Evolutionary conservation across 305 asterid species (phyloP).

Genomic region (Fraxinus velutina): DNA sequence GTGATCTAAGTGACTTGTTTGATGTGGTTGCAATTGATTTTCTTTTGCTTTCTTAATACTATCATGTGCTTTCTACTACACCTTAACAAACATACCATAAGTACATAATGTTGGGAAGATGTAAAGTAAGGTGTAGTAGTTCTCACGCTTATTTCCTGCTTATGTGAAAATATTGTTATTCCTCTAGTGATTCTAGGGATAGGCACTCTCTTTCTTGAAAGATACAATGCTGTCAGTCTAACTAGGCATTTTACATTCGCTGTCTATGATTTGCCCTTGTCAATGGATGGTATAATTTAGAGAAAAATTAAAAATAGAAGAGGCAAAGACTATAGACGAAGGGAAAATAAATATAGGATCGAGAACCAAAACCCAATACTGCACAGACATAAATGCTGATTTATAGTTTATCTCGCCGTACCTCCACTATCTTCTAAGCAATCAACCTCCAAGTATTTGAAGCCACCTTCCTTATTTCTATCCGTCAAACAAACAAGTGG

Average conservation of each 20-base stretch:
- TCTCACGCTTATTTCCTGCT: neutral
- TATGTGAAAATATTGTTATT: neutral
- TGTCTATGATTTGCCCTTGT: neutral
- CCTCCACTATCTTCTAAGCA: neutral
- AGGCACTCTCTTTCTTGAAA: neutral
- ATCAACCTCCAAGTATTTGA: neutral
- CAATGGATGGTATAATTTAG: neutral
- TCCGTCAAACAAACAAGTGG: neutral
- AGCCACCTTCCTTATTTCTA: neutral
- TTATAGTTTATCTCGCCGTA: neutral
- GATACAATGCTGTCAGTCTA: neutral
- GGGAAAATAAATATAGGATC: neutral
- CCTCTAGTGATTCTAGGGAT: neutral
- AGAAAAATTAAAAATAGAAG: neutral
- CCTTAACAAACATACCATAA: neutral
- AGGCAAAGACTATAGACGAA: neutral
- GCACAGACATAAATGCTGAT: neutral
- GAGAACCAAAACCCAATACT: neutral
- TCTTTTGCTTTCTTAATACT: neutral
- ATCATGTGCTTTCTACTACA: neutral
- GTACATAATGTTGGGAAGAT: neutral
- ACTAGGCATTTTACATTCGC: neutral
- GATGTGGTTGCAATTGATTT: slow-evolving; percentile 13
- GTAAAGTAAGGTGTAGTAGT: neutral
- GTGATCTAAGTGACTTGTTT: neutral